phyloP scores from a whole-genome alignment of 1,284 basidiomycete species.

The Sporisorium exsertum region DNA sequence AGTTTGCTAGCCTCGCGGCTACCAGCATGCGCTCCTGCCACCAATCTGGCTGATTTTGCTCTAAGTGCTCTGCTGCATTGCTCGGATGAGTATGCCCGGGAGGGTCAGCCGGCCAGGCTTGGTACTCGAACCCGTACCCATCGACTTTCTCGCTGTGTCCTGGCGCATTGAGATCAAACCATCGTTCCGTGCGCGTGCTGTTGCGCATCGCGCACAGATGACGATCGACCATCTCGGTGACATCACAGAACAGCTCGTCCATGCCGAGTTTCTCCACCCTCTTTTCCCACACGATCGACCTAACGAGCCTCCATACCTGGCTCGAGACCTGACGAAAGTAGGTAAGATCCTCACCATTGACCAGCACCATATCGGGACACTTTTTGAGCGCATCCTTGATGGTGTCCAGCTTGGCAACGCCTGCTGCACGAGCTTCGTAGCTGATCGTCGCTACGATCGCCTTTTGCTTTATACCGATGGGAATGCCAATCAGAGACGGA shows the following conservation, averaged over 20 bases:
- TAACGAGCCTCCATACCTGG: constrained; percentile 64
- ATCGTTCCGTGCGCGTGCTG: neutral
- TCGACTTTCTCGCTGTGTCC: neutral
- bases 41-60: constrained; percentile 21
- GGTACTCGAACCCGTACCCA: constrained; percentile 54
- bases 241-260: constrained; percentile 71
- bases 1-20: constrained; percentile 67
- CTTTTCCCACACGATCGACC: constrained; percentile 54
- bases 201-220: constrained; percentile 44
- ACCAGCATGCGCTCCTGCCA: constrained; percentile 45
- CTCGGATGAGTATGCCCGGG: constrained; percentile 31
- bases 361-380: constrained; percentile 68
- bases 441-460: constrained; percentile 69
- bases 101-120: constrained; percentile 28
- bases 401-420: constrained; percentile 67
- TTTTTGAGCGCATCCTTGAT: constrained; percentile 65
- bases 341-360: constrained; percentile 70
- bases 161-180: constrained; percentile 34
- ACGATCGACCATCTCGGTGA: constrained; percentile 65
- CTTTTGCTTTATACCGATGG: constrained; percentile 71
- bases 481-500: constrained; percentile 66
- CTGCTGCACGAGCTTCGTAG: constrained; percentile 70
- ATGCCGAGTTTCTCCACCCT: constrained; percentile 70
- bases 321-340: constrained; percentile 66
- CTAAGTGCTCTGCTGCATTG: constrained; percentile 18